Conservation (phyloP, 2,329 filamentous ascomycete genomes). For the Fusarium succisae region DNA sequence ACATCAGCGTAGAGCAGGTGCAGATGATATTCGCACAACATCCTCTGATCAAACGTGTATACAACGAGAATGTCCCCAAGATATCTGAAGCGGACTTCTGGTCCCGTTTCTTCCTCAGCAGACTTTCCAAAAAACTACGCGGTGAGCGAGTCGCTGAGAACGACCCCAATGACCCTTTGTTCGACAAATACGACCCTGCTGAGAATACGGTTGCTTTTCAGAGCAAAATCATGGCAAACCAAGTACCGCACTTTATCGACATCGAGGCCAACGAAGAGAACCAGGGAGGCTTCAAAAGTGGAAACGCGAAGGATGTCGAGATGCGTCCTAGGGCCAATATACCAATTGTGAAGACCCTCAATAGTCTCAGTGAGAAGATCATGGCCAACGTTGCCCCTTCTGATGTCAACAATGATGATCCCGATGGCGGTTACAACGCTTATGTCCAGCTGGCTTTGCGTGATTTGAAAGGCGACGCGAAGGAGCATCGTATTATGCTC, state of each 20-base stretch:
- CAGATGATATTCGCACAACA: slow-evolving; percentile 94
- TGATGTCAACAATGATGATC: slow-evolving; percentile 72
- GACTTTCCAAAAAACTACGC: slow-evolving; percentile 88
- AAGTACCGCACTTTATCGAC: slow-evolving; percentile 90
- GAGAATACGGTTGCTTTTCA: slow-evolving; percentile 68
- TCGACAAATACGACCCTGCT: slow-evolving; percentile 85
- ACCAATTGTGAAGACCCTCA: slow-evolving; percentile 88
- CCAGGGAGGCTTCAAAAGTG: slow-evolving; percentile 80
- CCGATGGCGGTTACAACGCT: slow-evolving; percentile 72
- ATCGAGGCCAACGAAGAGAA: slow-evolving; percentile 95
- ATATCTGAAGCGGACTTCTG: slow-evolving; percentile 85
- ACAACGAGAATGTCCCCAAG: slow-evolving; percentile 91
- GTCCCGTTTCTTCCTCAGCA: slow-evolving; percentile 92
- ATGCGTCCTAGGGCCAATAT: slow-evolving; percentile 87
- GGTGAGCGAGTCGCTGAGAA: slow-evolving; percentile 85
- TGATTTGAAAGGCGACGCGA: slow-evolving; percentile 79
- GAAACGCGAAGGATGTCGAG: slow-evolving; percentile 88
- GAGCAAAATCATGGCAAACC: slow-evolving; percentile 65
- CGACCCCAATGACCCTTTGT: slow-evolving; percentile 79
- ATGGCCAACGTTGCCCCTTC: slow-evolving; percentile 86
- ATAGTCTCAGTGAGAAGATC: slow-evolving; percentile 91
- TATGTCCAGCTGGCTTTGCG: slow-evolving; percentile 80
- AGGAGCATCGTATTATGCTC: slow-evolving; percentile 81
- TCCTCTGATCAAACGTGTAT: slow-evolving; percentile 87
- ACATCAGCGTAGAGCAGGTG: slow-evolving; percentile 90